These are phyloP conservation scores for Boletus edulis DNA, from an alignment of 768 basidiomycete species.

Conservation along the genomic window DNA sequence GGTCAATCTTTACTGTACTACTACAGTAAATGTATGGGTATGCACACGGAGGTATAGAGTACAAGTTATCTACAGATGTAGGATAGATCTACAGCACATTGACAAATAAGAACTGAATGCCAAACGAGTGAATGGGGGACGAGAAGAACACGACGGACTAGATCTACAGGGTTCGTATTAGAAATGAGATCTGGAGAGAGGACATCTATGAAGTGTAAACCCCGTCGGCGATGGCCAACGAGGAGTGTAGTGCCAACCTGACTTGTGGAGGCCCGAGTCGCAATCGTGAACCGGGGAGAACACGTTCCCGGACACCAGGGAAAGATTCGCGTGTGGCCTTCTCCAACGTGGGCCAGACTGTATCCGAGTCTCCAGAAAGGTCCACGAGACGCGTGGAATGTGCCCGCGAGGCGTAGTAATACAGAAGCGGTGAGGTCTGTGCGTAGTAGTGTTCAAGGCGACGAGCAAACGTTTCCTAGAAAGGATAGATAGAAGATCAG, in stretches of 20 bases:
- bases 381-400: conserved; percentile 49
- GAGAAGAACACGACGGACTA: neutral
- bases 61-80: conserved; percentile 4
- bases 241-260: conserved; percentile 9
- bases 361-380: conserved; percentile 67
- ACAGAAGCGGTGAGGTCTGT: conserved; percentile 74
- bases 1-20: conserved; percentile 4
- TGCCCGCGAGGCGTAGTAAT: conserved; percentile 55
- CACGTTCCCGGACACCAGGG: conserved; percentile 52
- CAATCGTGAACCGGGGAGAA: conserved; percentile 19
- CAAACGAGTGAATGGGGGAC: conserved; percentile 9
- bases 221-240: conserved; percentile 10
- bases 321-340: conserved; percentile 50
- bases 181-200: neutral
- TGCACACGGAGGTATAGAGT: conserved; percentile 8
- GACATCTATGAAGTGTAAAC: conserved; percentile 11
- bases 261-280: conserved; percentile 20
- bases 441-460: conserved; percentile 75
- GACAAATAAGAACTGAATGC: conserved; percentile 17
- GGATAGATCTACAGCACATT: conserved; percentile 18
- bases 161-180: neutral
- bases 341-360: conserved; percentile 83
- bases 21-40: conserved; percentile 6
- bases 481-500: conserved; percentile 3
- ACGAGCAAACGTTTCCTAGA: conserved; percentile 71